Percentiles rank a stretch among this genome's conserved stretches.
phyloP scores from a whole-genome alignment of 2,329 filamentous ascomycete species.

The Pseudogymnoascus sp. region DNA sequence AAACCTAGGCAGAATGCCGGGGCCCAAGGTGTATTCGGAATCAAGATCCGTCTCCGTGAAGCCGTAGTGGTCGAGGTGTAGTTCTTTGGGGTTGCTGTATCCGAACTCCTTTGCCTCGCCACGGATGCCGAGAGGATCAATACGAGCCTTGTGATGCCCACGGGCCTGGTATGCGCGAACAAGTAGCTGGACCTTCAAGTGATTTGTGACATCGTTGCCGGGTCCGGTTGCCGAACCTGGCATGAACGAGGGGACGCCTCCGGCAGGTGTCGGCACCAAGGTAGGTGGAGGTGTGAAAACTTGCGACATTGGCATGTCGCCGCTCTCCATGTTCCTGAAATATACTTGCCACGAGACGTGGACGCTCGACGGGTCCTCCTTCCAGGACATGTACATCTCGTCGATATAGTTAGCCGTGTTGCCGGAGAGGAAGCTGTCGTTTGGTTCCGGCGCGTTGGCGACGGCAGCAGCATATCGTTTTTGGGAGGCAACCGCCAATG shows the following conservation, averaged over 20 bases:
- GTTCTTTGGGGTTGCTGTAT: conserved; percentile 82
- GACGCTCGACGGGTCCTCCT: conserved; percentile 82
- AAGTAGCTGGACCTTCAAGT: conserved; percentile 94
- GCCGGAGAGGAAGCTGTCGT: conserved; percentile 92
- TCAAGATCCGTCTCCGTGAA: conserved; percentile 94
- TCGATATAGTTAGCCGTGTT: conserved; percentile 99
- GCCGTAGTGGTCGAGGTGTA: conserved; percentile 86
- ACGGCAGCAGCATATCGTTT: conserved; percentile 48
- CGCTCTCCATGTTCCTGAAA: conserved; percentile 98
- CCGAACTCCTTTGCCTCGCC: conserved; percentile 76
- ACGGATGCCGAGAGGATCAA: conserved; percentile 90
- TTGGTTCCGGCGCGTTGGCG: conserved; percentile 60
- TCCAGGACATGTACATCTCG: conserved; percentile 99
- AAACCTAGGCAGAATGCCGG: conserved; percentile 91
- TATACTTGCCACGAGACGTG: conserved; percentile 99
- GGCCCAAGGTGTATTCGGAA: conserved; percentile 82
- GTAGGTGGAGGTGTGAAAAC: conserved; percentile 94
- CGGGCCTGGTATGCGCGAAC: conserved; percentile 96
- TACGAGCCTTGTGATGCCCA: conserved; percentile 96
- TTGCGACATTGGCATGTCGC: conserved; percentile 94
- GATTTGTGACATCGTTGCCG: conserved; percentile 82
- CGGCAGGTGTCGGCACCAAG: conserved; percentile 73
- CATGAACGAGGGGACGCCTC: conserved; percentile 65
- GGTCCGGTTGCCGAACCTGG: conserved; percentile 58
- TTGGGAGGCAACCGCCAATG: conserved; percentile 39